A percentile compares a stretch with the other conserved stretches of the same genome.
Evolutionary conservation across 495 filamentous ascomycete species (phyloP).

Genomic region (Lepidopterella palustris): DNA sequence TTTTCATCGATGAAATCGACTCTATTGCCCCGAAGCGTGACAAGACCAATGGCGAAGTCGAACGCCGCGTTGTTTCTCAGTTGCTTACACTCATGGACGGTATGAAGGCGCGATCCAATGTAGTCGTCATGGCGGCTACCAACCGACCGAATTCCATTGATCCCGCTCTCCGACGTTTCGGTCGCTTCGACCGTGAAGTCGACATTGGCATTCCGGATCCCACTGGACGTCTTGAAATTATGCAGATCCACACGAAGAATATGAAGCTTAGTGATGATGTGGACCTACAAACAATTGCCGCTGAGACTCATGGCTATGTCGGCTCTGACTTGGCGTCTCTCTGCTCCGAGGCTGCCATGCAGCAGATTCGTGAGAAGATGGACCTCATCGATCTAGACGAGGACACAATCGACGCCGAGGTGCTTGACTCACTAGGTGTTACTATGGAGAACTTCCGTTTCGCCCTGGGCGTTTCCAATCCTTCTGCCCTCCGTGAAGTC

Average conservation of each 20-base stretch:
- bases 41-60: slow-evolving; percentile 98
- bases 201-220: slow-evolving; percentile 98
- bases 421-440: slow-evolving; percentile 93
- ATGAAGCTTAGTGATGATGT: slow-evolving; percentile 99
- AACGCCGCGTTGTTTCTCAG: slow-evolving; percentile 96
- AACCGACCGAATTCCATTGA: slow-evolving; percentile 98
- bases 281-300: slow-evolving; percentile 91
- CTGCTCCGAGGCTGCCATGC: slow-evolving; percentile 98
- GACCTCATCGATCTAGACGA: slow-evolving; percentile 98
- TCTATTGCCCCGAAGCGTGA: slow-evolving; percentile 99
- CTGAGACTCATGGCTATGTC: slow-evolving; percentile 98
- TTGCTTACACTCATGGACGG: slow-evolving; percentile 97
- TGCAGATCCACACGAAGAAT: slow-evolving; percentile 99
- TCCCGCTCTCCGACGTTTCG: slow-evolving; percentile 92
- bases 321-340: slow-evolving; percentile 98
- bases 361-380: slow-evolving; percentile 99
- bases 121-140: slow-evolving; percentile 97
- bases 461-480: slow-evolving; percentile 94
- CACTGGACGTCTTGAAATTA: slow-evolving; percentile 96
- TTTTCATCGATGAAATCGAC: slow-evolving; percentile 99
- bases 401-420: slow-evolving; percentile 97
- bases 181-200: slow-evolving; percentile 97
- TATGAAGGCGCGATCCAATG: slow-evolving; percentile 98
- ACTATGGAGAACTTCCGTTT: slow-evolving; percentile 99
- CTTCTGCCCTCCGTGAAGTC: slow-evolving; percentile 96